Conservation (phyloP, 805 yeast genomes). For the Zygotorulaspora sp. region DNA sequence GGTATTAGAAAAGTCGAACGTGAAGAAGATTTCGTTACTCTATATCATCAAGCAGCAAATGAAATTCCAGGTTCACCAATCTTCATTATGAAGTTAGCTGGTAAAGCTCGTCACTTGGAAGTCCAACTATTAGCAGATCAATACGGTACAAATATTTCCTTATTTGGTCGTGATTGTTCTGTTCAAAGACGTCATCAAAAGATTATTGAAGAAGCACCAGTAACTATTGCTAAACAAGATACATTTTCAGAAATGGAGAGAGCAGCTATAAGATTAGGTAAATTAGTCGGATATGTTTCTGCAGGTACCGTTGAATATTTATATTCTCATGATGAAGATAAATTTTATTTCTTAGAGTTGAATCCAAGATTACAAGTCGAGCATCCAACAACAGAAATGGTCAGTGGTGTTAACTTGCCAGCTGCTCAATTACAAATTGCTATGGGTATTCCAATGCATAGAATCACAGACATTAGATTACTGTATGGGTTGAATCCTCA, state of each 20-base stretch:
- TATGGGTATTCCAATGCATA: constrained; percentile 97
- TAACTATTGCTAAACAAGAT: constrained; percentile 80
- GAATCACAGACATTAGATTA: constrained; percentile 87
- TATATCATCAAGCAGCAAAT: constrained; percentile 90
- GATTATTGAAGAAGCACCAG: constrained; percentile 99
- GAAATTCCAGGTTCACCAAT: constrained; percentile 99
- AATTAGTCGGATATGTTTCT: constrained; percentile 94
- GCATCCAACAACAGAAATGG: constrained; percentile 99
- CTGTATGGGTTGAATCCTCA: constrained; percentile 96
- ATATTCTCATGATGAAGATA: constrained; percentile 89
- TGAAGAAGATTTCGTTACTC: constrained; percentile 68
- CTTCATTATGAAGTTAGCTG: constrained; percentile 95
- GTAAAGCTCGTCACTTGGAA: constrained; percentile 95
- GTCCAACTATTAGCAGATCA: constrained; percentile 97
- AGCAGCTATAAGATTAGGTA: constrained; percentile 96
- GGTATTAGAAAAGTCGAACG: constrained; percentile 95
- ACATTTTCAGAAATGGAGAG: constrained; percentile 90
- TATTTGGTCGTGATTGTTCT: constrained; percentile 98
- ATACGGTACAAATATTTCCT: constrained; percentile 94
- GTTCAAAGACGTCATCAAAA: constrained; percentile 99
- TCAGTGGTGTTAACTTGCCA: constrained; percentile 94
- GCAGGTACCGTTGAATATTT: constrained; percentile 99
- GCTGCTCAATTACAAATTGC: constrained; percentile 98
- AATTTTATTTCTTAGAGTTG: constrained; percentile 92
- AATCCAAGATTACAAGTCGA: constrained; percentile 99